Conservation (phyloP, 352 stramenopile species). For the Globisporangium uncinulatum region DNA sequence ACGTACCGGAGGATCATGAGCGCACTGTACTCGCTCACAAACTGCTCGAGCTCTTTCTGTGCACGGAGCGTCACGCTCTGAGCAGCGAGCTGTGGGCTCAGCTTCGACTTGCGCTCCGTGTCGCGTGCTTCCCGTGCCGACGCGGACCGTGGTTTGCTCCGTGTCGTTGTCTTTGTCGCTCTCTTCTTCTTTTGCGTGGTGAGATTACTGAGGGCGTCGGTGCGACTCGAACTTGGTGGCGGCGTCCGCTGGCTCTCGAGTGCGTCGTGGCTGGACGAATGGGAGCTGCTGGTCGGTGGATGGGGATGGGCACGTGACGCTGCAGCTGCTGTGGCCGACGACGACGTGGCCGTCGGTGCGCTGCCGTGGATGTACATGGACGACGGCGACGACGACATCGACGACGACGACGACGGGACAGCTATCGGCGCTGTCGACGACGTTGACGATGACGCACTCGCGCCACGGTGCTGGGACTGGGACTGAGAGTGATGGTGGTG, state of each 20-base stretch:
- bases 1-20: slow-evolving; percentile 81
- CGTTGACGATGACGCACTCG: neutral
- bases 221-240: no score
- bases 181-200: slow-evolving; percentile 4
- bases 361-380: slow-evolving; percentile 11
- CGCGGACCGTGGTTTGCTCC: slow-evolving; percentile 26
- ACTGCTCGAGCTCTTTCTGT: slow-evolving; percentile 62
- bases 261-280: slow-evolving; percentile 11
- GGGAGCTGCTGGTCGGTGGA: no score
- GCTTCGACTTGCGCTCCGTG: slow-evolving; percentile 45
- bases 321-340: neutral
- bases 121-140: slow-evolving; percentile 41
- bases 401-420: neutral
- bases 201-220: neutral
- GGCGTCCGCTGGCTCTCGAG: neutral
- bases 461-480: neutral
- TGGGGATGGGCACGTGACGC: slow-evolving; percentile 5
- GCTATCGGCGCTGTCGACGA: no score
- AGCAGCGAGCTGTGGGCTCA: slow-evolving; percentile 55
- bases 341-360: slow-evolving; percentile 5
- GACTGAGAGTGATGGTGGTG: neutral
- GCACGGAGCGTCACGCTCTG: slow-evolving; percentile 65
- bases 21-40: slow-evolving; percentile 66
- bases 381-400: slow-evolving; percentile 1
- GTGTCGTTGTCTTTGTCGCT: slow-evolving; percentile 2